phyloP scores from a whole-genome alignment of 2,329 filamentous ascomycete species.

The Cladosporium halotolerans region DNA sequence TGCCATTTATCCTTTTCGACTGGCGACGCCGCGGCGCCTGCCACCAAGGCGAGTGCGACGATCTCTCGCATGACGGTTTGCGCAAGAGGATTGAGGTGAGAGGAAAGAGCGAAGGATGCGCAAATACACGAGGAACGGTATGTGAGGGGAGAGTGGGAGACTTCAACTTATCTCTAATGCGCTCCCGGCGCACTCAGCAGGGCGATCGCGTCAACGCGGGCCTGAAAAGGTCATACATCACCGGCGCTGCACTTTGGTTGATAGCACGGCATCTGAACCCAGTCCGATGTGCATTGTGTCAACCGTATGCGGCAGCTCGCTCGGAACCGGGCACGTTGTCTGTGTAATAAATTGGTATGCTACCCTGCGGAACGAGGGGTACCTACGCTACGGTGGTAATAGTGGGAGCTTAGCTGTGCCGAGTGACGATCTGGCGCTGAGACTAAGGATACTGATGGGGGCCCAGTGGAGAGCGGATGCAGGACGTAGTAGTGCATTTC shows the following conservation, averaged over 20 bases:
- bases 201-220: not conserved
- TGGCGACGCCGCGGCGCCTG: constrained; percentile 4
- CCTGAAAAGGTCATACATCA: constrained; percentile 5
- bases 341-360: not conserved
- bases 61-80: not conserved
- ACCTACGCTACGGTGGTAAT: constrained; percentile 1
- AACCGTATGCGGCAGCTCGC: constrained; percentile 8
- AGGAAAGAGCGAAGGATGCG: not conserved
- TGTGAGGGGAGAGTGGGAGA: not conserved
- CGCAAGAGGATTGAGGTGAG: not conserved
- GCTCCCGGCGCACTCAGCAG: not conserved
- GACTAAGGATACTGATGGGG: not conserved
- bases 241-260: not conserved
- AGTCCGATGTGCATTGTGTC: not conserved
- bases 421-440: not conserved
- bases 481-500: not conserved
- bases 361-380: constrained; percentile 1
- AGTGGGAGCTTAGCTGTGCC: not conserved
- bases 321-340: not conserved
- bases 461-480: not conserved
- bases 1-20: constrained; percentile 10
- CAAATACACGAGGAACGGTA: not conserved
- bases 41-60: not conserved
- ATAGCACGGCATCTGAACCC: constrained; percentile 5
- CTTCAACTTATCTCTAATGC: constrained; percentile 1